Conservation (phyloP, 331 rosid genomes). For the Saraca asoca region DNA sequence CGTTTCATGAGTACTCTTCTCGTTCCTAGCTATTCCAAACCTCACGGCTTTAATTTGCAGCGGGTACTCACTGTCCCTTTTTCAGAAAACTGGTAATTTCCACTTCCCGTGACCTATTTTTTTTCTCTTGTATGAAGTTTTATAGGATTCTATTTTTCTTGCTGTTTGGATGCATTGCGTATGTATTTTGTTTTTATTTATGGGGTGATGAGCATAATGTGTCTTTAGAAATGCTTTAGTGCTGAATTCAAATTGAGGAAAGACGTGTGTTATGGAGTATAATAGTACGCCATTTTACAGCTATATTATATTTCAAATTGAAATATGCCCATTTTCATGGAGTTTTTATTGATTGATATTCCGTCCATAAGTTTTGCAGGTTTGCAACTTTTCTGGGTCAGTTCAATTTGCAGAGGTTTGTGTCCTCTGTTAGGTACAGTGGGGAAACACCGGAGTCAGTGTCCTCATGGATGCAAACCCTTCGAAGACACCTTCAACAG, state of each 20-base stretch:
- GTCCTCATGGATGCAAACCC: slow-evolving; percentile 53
- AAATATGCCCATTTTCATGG: slow-evolving; percentile 10
- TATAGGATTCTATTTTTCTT: slow-evolving; percentile 2
- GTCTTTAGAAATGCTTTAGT: not conserved
- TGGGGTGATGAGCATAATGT: not conserved
- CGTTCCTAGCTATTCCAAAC: slow-evolving; percentile 56
- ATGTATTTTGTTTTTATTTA: not conserved
- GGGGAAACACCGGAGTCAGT: slow-evolving; percentile 38
- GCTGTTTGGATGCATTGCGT: not conserved
- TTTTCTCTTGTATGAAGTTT: slow-evolving; percentile 15
- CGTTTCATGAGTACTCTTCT: slow-evolving; percentile 70
- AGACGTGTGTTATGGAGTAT: not conserved
- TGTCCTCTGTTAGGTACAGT: slow-evolving; percentile 49
- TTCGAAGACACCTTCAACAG: slow-evolving; percentile 53
- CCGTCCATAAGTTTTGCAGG: slow-evolving; percentile 61
- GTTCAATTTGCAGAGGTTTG: slow-evolving; percentile 80
- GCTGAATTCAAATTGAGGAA: not conserved
- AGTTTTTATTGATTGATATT: slow-evolving; percentile 35
- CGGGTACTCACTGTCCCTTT: slow-evolving; percentile 73
- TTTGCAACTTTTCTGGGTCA: slow-evolving; percentile 64
- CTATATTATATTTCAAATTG: not conserved
- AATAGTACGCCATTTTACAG: not conserved
- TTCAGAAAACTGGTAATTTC: slow-evolving; percentile 51
- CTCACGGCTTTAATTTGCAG: slow-evolving; percentile 66
- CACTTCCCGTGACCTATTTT: not conserved